These are phyloP conservation scores for Candida albicans DNA, from an alignment of 1,139 yeast genomes.

Conservation along the genomic window DNA sequence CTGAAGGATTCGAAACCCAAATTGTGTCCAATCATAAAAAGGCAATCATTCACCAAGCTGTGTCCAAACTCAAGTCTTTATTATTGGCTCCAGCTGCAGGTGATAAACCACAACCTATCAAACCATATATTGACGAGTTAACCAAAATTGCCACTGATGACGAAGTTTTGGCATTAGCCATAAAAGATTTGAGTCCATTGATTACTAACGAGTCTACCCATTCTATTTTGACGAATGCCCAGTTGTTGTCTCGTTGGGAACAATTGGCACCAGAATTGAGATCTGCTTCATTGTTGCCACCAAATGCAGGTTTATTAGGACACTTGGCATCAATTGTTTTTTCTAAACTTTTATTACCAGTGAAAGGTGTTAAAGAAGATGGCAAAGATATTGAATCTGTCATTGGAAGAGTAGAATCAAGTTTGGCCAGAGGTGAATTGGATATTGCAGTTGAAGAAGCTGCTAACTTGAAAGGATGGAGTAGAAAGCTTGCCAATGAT, in stretches of 20 bases:
- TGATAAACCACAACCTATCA: slow-evolving; percentile 33
- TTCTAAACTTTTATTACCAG: slow-evolving; percentile 70
- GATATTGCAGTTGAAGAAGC: slow-evolving; percentile 92
- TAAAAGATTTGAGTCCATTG: slow-evolving; percentile 38
- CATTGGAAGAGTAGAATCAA: slow-evolving; percentile 79
- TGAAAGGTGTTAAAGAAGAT: slow-evolving; percentile 53
- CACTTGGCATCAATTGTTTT: slow-evolving; percentile 79
- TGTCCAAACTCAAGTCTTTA: slow-evolving; percentile 52
- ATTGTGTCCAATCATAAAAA: slow-evolving; percentile 56
- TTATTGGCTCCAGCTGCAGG: slow-evolving; percentile 31
- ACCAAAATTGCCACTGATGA: slow-evolving; percentile 45
- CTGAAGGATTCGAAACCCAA: slow-evolving; percentile 57
- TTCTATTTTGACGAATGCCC: slow-evolving; percentile 64
- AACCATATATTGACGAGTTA: slow-evolving; percentile 50
- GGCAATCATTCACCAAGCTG: slow-evolving; percentile 56
- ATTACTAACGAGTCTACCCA: slow-evolving; percentile 53
- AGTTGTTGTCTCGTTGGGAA: slow-evolving; percentile 71
- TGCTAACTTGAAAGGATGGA: slow-evolving; percentile 89
- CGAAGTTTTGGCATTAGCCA: slow-evolving; percentile 40
- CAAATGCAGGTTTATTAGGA: slow-evolving; percentile 93
- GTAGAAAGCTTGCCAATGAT: slow-evolving; percentile 83
- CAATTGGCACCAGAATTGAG: slow-evolving; percentile 83
- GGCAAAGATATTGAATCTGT: slow-evolving; percentile 89
- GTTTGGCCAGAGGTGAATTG: slow-evolving; percentile 73
- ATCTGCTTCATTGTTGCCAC: slow-evolving; percentile 85